Evolutionary conservation across 2,329 filamentous ascomycete species (phyloP), one percentile per base, ranked within the genome.

Genomic region (Tolypocladium sp.): DNA sequence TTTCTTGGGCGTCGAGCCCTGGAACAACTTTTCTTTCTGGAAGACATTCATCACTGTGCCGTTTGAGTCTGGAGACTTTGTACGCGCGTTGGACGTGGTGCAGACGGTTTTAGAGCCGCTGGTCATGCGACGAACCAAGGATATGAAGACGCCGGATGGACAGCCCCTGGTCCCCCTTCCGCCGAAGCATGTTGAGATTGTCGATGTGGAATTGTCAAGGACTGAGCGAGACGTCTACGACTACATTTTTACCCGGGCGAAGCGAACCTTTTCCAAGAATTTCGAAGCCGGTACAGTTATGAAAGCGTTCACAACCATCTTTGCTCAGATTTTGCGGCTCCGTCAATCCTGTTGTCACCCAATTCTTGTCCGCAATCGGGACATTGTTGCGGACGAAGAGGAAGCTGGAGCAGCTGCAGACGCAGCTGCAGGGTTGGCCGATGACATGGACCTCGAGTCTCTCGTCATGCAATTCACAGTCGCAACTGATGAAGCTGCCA

Each of bases 11-110:
- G 94, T 99, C 4, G 93, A 97, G 70, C 94, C 94, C 0, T 99
- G 94, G 94, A 94, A 89, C 68, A 97, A 97, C 71, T 99, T 99
- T 72, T 96, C 92, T 0, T 99, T 96, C 75, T 99, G 94, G 94
- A 92, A 92, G 70, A 97, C 94, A 0, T 99, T 99, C 71, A 97
- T 99, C 69, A 99, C 94, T 0, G 88, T 96, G 1, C 94, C 94
- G 0, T 99, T 99, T 64, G 94, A 99, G 72, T 93, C 91, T 0
- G 94, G 94, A 65, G 90, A 99, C 63, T 97, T 96, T 69, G 85
- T 97, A 65, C 87, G 92, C 5, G 94, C 94, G 0, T 79, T 99
- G 9, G 94, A 97, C 69, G 94, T 99, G 2, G 94, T 99, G 2
- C 94, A 99, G 71, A 99, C 93, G 0, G 93, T 99, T 0, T 77